Evolutionary conservation across 768 basidiomycete genomes (phyloP), one percentile per base, ranked within the genome.

Genomic region (Boletus rubroflammeus): DNA sequence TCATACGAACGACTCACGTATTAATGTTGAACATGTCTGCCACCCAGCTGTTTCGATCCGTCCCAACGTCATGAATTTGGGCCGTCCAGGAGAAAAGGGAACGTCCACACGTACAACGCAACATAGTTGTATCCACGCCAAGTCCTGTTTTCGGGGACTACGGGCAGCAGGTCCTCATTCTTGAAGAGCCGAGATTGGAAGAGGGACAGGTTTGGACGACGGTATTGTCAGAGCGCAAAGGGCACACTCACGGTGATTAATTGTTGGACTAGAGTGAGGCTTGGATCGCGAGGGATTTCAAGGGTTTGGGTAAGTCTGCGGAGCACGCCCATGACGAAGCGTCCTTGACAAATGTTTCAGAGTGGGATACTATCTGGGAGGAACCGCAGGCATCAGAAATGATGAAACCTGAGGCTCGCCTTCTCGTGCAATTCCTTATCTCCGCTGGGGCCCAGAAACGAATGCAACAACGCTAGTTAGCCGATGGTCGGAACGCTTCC

Each of bases 21-120:
- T 85, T 86, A 64, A 88, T 78, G 62, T 88, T 89, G 76, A 88
- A 90, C 61, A 81, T 82, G 72, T 91, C 88, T 36, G 86, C 87
- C 40, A 90, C 79, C 89, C 87, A 90, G 73, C 85, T 87, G 56
- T 63, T 47, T n/a, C 29, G 42, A 48, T 50, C 54, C 28, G 11
- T 9, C 55, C 43, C n/a, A 46, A 38, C 25, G 15, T 41, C 23
- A 56, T 36, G 45, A 46, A 39, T 41, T 34, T 31, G 41, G 29
- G 34, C 40, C 19, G 50, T 39, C 35, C 19, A 39, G 23, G 49
- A 38, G 26, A 39, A 29, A 21, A 21, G 10, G 6, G 21, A 52
- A 36, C 26, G 21, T 48, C 26, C 50, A 46, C 39, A 60, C 79
- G 58, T 65, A 86, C 81, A 85, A 88, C 19, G 84, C 77, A 42